Evolutionary conservation across 2,329 filamentous ascomycete genomes (phyloP).

Genomic region (Tolypocladium tropicale): DNA sequence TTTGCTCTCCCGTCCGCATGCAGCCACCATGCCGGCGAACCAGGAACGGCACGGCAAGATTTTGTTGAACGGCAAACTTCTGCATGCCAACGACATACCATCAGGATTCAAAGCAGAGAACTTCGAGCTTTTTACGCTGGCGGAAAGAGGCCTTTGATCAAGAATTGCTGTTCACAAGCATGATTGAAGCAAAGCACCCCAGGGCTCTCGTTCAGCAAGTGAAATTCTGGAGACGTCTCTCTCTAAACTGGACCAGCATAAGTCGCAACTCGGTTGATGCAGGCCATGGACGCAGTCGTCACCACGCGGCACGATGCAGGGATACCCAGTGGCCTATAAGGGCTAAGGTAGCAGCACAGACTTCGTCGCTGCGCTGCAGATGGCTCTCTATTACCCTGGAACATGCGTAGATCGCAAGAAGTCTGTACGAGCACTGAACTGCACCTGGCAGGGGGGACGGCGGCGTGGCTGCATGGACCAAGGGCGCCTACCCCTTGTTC

Average conservation of each 20-base stretch:
- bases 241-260: not conserved
- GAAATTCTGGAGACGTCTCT: not conserved
- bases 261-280: not conserved
- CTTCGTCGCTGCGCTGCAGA: conserved; percentile 1
- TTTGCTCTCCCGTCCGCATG: not conserved
- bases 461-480: conserved; percentile 3
- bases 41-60: not conserved
- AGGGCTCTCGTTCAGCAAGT: not conserved
- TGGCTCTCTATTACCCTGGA: not conserved
- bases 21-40: not conserved
- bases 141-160: not conserved
- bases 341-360: not conserved
- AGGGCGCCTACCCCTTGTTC: not conserved
- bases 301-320: not conserved
- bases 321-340: not conserved
- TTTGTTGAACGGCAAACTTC: not conserved
- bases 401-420: conserved; percentile 1
- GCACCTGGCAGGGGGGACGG: not conserved
- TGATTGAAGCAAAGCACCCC: not conserved
- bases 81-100: not conserved
- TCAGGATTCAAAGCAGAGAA: not conserved
- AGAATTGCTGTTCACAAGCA: not conserved
- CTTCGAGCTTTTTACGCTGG: not conserved
- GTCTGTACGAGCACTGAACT: not conserved
- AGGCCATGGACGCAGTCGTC: not conserved